Conservation (phyloP, 805 yeast genomes). For the Cyberlindnera veronae region DNA sequence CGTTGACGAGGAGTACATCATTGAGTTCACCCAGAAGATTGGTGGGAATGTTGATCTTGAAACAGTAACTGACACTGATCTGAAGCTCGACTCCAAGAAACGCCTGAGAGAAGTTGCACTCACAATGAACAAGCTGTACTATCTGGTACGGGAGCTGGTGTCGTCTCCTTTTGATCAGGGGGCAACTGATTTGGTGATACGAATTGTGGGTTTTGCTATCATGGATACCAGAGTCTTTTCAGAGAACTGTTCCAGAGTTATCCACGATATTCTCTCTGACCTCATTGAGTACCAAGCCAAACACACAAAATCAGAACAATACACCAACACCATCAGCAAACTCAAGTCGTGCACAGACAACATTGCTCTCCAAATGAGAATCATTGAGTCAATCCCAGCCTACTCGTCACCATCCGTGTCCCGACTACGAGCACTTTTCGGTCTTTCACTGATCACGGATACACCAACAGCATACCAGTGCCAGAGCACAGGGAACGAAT, state of each 20-base stretch:
- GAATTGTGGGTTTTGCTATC: constrained; percentile 8
- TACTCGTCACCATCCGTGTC: neutral
- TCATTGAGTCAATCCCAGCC: constrained; percentile 6
- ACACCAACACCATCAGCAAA: neutral
- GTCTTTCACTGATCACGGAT: constrained; percentile 3
- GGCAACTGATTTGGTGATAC: neutral
- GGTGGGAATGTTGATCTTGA: constrained; percentile 1
- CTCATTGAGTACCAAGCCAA: constrained; percentile 1
- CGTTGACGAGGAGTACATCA: neutral
- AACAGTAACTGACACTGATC: neutral
- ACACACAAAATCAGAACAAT: neutral
- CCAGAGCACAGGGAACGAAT: neutral
- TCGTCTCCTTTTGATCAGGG: neutral
- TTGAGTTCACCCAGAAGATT: neutral
- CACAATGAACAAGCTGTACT: constrained; percentile 6
- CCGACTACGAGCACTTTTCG: constrained; percentile 2
- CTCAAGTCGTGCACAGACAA: constrained; percentile 7
- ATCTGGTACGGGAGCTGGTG: constrained; percentile 2
- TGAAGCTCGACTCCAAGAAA: constrained; percentile 3
- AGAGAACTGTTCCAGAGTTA: neutral
- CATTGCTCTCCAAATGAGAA: constrained; percentile 3
- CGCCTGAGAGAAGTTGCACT: constrained; percentile 1
- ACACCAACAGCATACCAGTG: neutral
- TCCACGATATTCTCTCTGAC: neutral
- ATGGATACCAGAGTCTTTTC: constrained; percentile 13